These are phyloP conservation scores for Spathaspora sp. DNA, from an alignment of 805 yeast genomes.

Conservation along the genomic window DNA sequence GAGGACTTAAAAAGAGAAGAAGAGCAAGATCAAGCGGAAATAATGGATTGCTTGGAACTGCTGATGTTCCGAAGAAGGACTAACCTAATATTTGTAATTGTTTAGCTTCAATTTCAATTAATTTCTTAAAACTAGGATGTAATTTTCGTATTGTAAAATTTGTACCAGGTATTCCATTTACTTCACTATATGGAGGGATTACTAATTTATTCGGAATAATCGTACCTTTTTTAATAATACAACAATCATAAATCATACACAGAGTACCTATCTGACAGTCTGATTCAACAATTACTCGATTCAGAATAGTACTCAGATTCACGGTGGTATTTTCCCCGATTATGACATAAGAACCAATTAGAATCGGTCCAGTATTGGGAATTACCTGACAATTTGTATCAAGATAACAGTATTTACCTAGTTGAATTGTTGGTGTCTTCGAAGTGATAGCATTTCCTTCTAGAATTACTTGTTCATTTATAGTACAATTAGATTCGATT, in stretches of 20 bases:
- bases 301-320: conserved; percentile 41
- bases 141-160: conserved; percentile 22
- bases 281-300: conserved; percentile 45
- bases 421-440: conserved; percentile 23
- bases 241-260: conserved; percentile 49
- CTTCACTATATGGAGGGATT: conserved; percentile 52
- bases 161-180: conserved; percentile 33
- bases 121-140: conserved; percentile 27
- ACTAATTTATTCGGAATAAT: conserved; percentile 38
- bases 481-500: conserved; percentile 46
- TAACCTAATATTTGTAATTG: conserved; percentile 18
- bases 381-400: conserved; percentile 20
- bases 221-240: conserved; percentile 40
- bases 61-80: conserved; percentile 15
- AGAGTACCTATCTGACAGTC: conserved; percentile 33
- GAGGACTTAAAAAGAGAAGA: conserved; percentile 2
- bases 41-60: conserved; percentile 19
- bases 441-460: conserved; percentile 26
- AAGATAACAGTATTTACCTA: conserved; percentile 47
- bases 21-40: conserved; percentile 1
- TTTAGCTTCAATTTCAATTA: conserved; percentile 36
- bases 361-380: conserved; percentile 11
- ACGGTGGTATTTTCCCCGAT: conserved; percentile 35
- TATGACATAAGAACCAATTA: conserved; percentile 46
- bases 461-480: conserved; percentile 31